Evolutionary conservation across 306 rosid genomes (phyloP).

Genomic region (Glycine tomentella): DNA sequence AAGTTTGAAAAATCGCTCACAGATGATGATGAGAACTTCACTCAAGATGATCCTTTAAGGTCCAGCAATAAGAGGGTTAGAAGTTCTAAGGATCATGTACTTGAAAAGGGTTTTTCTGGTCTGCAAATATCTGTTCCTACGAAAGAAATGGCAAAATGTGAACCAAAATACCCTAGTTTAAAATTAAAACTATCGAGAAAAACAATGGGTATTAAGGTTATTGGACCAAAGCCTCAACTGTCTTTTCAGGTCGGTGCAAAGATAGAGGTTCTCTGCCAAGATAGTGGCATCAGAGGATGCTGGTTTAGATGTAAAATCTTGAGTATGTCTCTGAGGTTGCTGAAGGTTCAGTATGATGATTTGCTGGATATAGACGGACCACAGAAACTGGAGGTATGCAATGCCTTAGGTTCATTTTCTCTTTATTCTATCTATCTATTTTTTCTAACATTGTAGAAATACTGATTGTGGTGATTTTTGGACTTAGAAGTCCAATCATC

Average conservation of each 20-base stretch:
- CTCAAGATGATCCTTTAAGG: constrained; percentile 55
- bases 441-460: neutral
- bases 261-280: constrained; percentile 80
- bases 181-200: constrained; percentile 66
- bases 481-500: constrained; percentile 12
- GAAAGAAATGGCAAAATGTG: constrained; percentile 48
- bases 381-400: constrained; percentile 67
- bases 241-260: constrained; percentile 63
- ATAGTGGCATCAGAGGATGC: constrained; percentile 90
- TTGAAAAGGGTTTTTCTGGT: constrained; percentile 53
- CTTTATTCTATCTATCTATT: neutral
- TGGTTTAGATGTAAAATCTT: constrained; percentile 85
- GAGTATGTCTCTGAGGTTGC: constrained; percentile 54
- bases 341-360: constrained; percentile 76
- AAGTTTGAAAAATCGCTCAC: constrained; percentile 43
- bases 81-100: constrained; percentile 52
- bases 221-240: constrained; percentile 46
- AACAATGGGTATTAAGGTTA: constrained; percentile 51
- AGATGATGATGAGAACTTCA: constrained; percentile 58
- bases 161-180: constrained; percentile 63
- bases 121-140: constrained; percentile 40
- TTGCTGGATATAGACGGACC: constrained; percentile 63
- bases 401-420: constrained; percentile 27
- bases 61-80: constrained; percentile 55
- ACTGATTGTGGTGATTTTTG: constrained; percentile 23